These are phyloP conservation scores for Prunus mira DNA, from an alignment of 306 rosid species.

Conservation along the genomic window DNA sequence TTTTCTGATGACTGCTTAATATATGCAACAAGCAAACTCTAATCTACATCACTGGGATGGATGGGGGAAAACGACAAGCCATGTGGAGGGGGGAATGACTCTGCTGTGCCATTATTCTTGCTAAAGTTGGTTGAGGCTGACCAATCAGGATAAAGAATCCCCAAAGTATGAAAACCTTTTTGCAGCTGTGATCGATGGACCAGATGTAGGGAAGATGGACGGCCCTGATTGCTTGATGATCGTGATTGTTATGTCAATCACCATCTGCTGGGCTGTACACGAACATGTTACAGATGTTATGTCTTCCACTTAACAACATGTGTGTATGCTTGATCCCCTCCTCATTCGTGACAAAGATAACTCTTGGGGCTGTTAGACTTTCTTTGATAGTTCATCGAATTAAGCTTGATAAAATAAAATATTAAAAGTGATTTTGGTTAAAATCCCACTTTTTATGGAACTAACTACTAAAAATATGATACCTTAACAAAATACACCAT, in stretches of 20 bases:
- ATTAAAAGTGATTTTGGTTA: too few relatives aligned
- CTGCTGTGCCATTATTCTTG: slow-evolving; percentile 19
- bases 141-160: slow-evolving; percentile 15
- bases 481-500: not conserved
- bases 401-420: too few relatives aligned
- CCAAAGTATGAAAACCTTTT: slow-evolving; percentile 2
- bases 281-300: not conserved
- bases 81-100: slow-evolving; percentile 45
- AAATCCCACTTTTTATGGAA: not conserved
- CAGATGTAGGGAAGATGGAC: not conserved
- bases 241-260: not conserved
- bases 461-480: too few relatives aligned
- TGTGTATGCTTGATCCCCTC: not conserved
- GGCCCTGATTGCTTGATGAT: not conserved
- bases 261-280: slow-evolving; percentile 5
- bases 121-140: slow-evolving; percentile 16
- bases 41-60: slow-evolving; percentile 26
- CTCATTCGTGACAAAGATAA: too few relatives aligned
- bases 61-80: slow-evolving; percentile 44
- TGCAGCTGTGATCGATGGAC: not conserved
- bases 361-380: too few relatives aligned
- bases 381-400: too few relatives aligned
- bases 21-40: slow-evolving; percentile 12
- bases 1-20: slow-evolving; percentile 30
- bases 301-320: not conserved